Percentiles rank a stretch among this genome's conserved stretches.
Evolutionary conservation across 1,284 basidiomycete genomes (phyloP).

Genomic region (Anthracocystis walkeri): DNA sequence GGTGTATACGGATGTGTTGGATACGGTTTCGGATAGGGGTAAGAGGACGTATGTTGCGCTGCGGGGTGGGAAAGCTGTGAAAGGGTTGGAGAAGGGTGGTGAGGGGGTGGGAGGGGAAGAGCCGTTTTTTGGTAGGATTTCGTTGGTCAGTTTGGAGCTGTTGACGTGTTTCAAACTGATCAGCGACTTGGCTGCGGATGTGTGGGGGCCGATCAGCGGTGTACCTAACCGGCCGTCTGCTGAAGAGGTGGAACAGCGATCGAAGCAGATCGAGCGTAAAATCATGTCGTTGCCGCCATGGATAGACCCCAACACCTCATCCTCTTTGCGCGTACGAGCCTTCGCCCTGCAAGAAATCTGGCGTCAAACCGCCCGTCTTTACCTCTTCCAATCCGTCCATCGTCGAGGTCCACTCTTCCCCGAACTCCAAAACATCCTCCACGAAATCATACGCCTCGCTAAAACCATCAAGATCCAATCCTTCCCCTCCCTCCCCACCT

Average conservation of each 20-base stretch:
- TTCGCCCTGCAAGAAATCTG: constrained; percentile 57
- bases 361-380: constrained; percentile 47
- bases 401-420: constrained; percentile 43
- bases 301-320: constrained; percentile 40
- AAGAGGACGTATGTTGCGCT: constrained; percentile 33
- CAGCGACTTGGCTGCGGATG: constrained; percentile 50
- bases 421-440: constrained; percentile 47
- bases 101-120: constrained; percentile 11
- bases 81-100: neutral
- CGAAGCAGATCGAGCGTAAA: constrained; percentile 38
- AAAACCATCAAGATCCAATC: constrained; percentile 45
- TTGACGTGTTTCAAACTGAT: constrained; percentile 53
- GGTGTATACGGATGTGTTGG: constrained; percentile 46
- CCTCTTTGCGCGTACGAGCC: constrained; percentile 35
- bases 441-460: constrained; percentile 49
- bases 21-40: constrained; percentile 35
- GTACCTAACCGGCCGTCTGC: constrained; percentile 25
- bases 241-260: constrained; percentile 27
- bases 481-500: constrained; percentile 18
- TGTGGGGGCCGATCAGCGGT: constrained; percentile 39
- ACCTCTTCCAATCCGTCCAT: constrained; percentile 50
- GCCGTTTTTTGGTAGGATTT: constrained; percentile 45
- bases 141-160: constrained; percentile 39
- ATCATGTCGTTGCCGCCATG: constrained; percentile 42
- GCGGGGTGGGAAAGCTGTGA: neutral